These are phyloP conservation scores for Sporothrix luriei DNA, from an alignment of 2,329 filamentous ascomycete species.

Conservation along the genomic window DNA sequence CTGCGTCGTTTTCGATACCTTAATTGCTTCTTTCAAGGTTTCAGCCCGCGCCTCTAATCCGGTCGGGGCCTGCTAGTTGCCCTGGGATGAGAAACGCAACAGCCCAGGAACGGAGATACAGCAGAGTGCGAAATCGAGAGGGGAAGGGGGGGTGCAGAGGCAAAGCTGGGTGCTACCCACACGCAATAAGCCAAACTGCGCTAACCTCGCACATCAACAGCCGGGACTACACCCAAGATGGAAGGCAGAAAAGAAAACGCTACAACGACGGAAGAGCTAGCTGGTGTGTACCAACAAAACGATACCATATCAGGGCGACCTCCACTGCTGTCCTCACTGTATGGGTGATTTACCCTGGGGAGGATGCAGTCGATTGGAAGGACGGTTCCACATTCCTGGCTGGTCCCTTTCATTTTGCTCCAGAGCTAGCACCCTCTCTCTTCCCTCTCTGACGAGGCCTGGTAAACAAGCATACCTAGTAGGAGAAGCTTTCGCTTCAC, in stretches of 20 bases:
- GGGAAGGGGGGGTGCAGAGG: constrained; percentile 11
- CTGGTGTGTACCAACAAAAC: constrained; percentile 6
- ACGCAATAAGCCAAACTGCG: constrained; percentile 23
- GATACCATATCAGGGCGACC: constrained; percentile 20
- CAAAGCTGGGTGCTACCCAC: constrained; percentile 26
- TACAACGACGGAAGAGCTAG: constrained; percentile 6
- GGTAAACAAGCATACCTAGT: background rate
- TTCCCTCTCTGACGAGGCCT: background rate
- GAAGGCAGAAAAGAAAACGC: constrained; percentile 28
- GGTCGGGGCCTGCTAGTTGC: background rate
- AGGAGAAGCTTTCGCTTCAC: constrained; percentile 25
- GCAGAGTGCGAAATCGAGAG: background rate
- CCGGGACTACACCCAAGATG: constrained; percentile 30
- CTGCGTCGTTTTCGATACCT: constrained; percentile 17
- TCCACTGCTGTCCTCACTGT: constrained; percentile 23
- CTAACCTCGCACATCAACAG: constrained; percentile 24
- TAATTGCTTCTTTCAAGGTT: background rate
- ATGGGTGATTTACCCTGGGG: constrained; percentile 22
- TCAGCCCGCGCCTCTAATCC: background rate
- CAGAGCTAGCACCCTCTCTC: background rate
- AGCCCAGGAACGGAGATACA: too few species aligned
- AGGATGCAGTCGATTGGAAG: background rate
- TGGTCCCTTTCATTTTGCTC: background rate
- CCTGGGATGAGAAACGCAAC: background rate
- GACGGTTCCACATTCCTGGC: constrained; percentile 12